A percentile compares a stretch with the other conserved stretches of the same genome.
Evolutionary conservation across 139 green algal species (phyloP).

Genomic region (Limnomonas spitsbergensis): DNA sequence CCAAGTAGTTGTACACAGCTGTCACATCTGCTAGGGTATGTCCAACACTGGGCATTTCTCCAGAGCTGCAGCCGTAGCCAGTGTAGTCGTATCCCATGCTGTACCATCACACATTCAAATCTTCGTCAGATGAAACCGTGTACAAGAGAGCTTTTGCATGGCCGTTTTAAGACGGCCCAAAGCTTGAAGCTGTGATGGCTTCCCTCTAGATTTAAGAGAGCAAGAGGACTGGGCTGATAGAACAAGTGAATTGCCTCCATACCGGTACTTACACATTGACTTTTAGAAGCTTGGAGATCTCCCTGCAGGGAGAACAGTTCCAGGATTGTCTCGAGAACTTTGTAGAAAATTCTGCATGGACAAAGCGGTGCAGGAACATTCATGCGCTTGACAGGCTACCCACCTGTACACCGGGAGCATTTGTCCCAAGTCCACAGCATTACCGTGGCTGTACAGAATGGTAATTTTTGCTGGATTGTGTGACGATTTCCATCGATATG

Average conservation of each 20-base stretch:
- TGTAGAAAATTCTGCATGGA: no score
- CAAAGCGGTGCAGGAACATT: no score
- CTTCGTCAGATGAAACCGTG: no score
- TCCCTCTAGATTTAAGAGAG: no score
- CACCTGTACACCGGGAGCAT: slow-evolving; percentile 81
- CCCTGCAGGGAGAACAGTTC: slow-evolving; percentile 25
- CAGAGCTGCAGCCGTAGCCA: slow-evolving; percentile 39
- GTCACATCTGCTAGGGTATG: slow-evolving; percentile 65
- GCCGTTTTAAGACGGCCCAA: no score
- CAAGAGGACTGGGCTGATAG: no score
- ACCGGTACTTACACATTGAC: slow-evolving; percentile 50
- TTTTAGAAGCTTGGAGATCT: slow-evolving; percentile 60
- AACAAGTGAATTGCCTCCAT: not conserved
- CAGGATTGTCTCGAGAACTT: no score
- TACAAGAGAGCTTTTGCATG: no score
- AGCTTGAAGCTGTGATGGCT: no score
- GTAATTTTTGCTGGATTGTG: slow-evolving; percentile 36
- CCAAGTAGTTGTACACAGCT: slow-evolving; percentile 48
- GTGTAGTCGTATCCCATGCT: slow-evolving; percentile 65
- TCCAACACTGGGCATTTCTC: slow-evolving; percentile 41
- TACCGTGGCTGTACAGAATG: slow-evolving; percentile 89
- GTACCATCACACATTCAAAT: no score
- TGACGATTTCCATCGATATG: slow-evolving; percentile 21
- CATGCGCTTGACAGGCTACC: no score
- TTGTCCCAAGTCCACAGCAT: slow-evolving; percentile 88